phyloP scores from a whole-genome alignment of 179 eudicot genomes.

The Spinacia oleracea region DNA sequence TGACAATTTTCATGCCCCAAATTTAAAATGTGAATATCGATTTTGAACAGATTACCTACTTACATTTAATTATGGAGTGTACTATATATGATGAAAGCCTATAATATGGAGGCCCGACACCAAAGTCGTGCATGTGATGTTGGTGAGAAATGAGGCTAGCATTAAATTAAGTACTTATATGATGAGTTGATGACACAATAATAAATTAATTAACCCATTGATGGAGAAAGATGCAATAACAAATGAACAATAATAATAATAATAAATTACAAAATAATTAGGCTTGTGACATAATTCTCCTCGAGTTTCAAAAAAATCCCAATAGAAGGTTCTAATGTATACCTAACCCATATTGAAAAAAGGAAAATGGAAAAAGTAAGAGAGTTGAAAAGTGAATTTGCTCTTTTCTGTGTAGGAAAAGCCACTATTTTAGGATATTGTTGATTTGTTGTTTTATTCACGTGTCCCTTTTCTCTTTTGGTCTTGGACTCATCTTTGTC shows the following conservation, averaged over 20 bases:
- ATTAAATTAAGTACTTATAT: not conserved
- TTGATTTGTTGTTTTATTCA: not conserved
- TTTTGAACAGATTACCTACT: no score
- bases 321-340: constrained; percentile 29
- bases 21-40: no score
- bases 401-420: constrained; percentile 19
- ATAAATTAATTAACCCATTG: constrained; percentile 2
- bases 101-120: not conserved
- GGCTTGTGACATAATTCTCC: constrained; percentile 11
- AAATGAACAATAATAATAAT: not conserved
- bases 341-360: constrained; percentile 29
- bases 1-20: no score
- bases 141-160: constrained; percentile 12
- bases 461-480: not conserved
- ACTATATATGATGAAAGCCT: no score
- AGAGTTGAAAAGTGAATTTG: constrained; percentile 18
- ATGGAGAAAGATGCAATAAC: not conserved
- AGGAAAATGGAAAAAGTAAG: constrained; percentile 1
- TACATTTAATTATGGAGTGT: no score
- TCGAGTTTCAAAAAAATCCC: constrained; percentile 16
- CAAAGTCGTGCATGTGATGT: constrained; percentile 22
- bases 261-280: not conserved
- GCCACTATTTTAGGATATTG: constrained; percentile 17
- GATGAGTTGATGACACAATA: not conserved
- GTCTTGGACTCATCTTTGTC: not conserved